A percentile compares a stretch with the other conserved stretches of the same genome.
Evolutionary conservation across 352 stramenopile genomes (phyloP).

Genomic region (Phytophthora hibernalis): DNA sequence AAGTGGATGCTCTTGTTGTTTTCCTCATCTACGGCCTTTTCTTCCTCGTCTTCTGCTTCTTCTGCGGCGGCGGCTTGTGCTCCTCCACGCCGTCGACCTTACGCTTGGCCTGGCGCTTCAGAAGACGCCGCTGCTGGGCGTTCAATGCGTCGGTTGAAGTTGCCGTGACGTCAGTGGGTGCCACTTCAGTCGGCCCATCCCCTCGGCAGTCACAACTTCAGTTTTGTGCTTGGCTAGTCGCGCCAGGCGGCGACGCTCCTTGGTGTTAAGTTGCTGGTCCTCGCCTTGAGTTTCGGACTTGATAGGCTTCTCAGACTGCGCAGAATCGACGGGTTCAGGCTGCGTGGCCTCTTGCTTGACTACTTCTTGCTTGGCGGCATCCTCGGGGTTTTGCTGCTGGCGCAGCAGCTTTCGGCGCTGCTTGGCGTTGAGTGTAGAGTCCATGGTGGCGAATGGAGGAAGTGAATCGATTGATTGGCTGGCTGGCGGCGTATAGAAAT

Average conservation of each 20-base stretch:
- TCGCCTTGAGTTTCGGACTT: background rate
- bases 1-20: constrained; percentile 79
- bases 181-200: constrained; percentile 2
- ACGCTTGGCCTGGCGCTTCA: constrained; percentile 53
- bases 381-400: constrained; percentile 50
- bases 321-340: background rate
- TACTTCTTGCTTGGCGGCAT: background rate
- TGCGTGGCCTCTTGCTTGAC: constrained; percentile 7
- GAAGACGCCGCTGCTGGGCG: constrained; percentile 62
- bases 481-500: constrained; percentile 13
- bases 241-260: constrained; percentile 41
- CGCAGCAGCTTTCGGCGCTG: constrained; percentile 77
- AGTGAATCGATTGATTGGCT: constrained; percentile 14
- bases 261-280: constrained; percentile 24
- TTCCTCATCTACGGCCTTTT: constrained; percentile 44
- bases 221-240: constrained; percentile 25
- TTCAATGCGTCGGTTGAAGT: constrained; percentile 34
- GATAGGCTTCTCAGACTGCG: background rate
- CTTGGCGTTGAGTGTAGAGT: constrained; percentile 72
- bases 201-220: constrained; percentile 12
- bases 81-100: constrained; percentile 36
- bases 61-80: constrained; percentile 6
- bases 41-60: constrained; percentile 35
- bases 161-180: constrained; percentile 5
- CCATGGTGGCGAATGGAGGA: constrained; percentile 15